Evolutionary conservation across 306 rosid genomes (phyloP), one percentile per base, ranked within the genome.

Genomic region (Cajanus cajan): DNA sequence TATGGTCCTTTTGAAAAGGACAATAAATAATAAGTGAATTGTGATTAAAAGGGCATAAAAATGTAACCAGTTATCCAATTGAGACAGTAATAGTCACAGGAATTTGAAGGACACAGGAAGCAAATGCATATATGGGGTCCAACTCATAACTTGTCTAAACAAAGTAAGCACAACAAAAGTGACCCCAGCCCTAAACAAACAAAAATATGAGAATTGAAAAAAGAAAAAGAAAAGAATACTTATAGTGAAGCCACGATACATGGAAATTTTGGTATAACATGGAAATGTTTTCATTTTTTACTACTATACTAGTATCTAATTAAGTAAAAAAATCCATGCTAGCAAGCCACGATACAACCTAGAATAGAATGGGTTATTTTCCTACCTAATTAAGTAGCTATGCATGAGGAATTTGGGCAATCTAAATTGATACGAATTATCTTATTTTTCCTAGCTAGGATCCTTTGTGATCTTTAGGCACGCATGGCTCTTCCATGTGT

Each of bases 61-160:
- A 73, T 1, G 33, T 61, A 11, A 9, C n/a, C 22, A 14, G 16
- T 37, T 11, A 65, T 52, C 70, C 82, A 79, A 79, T 34, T 41
- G 31, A 33, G 50, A 41, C 25, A 68, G 3, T 14, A 7, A n/a
- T n/a, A 10, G 21, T 57, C 28, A 45, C 7, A 16, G 52, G 28
- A 61, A 76, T 82, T 70, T 51, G 75, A 76, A 71, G 58, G 82
- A 78, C 40, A 77, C 21, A 43, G 79, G 73, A 81, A 82, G 64
- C 67, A 33, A 73, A 86, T 77, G 84, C 82, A 69, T 76, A 61
- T 54, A 67, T 73, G 80, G 85, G 41, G 21, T 74, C 71, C 86
- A 80, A 84, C 82, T 85, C 77, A 89, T 58, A 48, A 73, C 68
- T 52, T 71, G 44, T 69, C 80, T 59, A 62, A 81, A 64, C 52